phyloP scores from a whole-genome alignment of 2,329 filamentous ascomycete genomes.

The Colletotrichum nymphaeae region DNA sequence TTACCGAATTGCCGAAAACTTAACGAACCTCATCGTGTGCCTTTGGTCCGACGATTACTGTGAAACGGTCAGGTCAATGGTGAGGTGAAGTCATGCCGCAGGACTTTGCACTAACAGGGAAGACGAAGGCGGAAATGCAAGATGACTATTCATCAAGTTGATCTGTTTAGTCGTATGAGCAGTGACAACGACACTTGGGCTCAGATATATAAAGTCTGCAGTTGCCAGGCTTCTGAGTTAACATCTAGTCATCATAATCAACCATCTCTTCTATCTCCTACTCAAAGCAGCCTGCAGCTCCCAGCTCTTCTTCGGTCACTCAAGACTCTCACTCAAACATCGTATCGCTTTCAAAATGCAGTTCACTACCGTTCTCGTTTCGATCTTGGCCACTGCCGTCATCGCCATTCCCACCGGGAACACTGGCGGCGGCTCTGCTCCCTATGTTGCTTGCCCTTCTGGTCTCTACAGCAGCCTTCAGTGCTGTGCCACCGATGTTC shows the following conservation, averaged over 20 bases:
- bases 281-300: neutral
- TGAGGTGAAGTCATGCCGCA: neutral
- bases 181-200: neutral
- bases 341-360: constrained; percentile 9
- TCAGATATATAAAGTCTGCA: neutral
- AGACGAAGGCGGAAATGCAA: neutral
- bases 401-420: constrained; percentile 12
- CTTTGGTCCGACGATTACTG: neutral
- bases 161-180: neutral
- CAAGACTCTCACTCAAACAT: neutral
- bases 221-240: neutral
- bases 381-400: constrained; percentile 11
- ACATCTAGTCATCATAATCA: neutral
- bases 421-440: neutral
- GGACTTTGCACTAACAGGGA: neutral
- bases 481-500: constrained; percentile 72
- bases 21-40: neutral
- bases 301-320: neutral
- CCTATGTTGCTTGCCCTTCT: constrained; percentile 52
- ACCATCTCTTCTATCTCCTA: neutral
- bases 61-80: neutral
- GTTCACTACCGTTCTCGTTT: constrained; percentile 5
- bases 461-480: constrained; percentile 56
- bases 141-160: neutral
- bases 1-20: neutral